Evolutionary conservation across 495 filamentous ascomycete species (phyloP).

Genomic region (Tetracladium marchalianum): DNA sequence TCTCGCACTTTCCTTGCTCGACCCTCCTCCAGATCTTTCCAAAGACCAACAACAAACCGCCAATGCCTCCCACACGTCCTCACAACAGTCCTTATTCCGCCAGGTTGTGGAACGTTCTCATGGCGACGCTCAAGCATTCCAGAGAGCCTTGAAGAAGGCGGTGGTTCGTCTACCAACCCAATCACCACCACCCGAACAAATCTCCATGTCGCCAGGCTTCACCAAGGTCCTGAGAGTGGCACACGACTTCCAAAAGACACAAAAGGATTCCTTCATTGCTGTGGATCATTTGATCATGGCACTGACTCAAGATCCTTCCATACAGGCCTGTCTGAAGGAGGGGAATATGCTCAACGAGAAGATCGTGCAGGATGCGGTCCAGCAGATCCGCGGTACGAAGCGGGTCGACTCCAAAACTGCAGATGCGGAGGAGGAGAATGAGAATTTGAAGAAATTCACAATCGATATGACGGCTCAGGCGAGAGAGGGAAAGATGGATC

Average conservation of each 20-base stretch:
- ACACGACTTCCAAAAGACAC: slow-evolving; percentile 85
- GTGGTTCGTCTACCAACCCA: slow-evolving; percentile 87
- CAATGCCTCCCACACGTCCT: slow-evolving; percentile 45
- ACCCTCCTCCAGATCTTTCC: slow-evolving; percentile 66
- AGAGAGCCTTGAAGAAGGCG: slow-evolving; percentile 80
- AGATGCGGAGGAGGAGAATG: slow-evolving; percentile 79
- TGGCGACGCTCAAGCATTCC: slow-evolving; percentile 81
- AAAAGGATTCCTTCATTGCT: slow-evolving; percentile 90
- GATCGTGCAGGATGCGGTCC: slow-evolving; percentile 76
- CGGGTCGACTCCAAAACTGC: slow-evolving; percentile 92
- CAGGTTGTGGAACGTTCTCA: slow-evolving; percentile 92
- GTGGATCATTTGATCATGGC: slow-evolving; percentile 88
- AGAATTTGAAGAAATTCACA: slow-evolving; percentile 94
- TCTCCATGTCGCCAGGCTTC: slow-evolving; percentile 71
- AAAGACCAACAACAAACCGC: slow-evolving; percentile 59
- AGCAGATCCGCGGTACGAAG: slow-evolving; percentile 81
- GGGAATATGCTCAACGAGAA: slow-evolving; percentile 88
- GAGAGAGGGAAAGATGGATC: slow-evolving; percentile 93
- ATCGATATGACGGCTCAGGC: slow-evolving; percentile 95
- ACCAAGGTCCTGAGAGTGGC: slow-evolving; percentile 72
- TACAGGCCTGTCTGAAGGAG: slow-evolving; percentile 67
- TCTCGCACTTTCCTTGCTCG: slow-evolving; percentile 78
- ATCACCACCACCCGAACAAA: slow-evolving; percentile 83
- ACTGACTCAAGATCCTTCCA: slow-evolving; percentile 63
- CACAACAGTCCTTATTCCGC: slow-evolving; percentile 66